Evolutionary conservation across 495 filamentous ascomycete genomes (phyloP).

Genomic region (Lentithecium fluviatile): DNA sequence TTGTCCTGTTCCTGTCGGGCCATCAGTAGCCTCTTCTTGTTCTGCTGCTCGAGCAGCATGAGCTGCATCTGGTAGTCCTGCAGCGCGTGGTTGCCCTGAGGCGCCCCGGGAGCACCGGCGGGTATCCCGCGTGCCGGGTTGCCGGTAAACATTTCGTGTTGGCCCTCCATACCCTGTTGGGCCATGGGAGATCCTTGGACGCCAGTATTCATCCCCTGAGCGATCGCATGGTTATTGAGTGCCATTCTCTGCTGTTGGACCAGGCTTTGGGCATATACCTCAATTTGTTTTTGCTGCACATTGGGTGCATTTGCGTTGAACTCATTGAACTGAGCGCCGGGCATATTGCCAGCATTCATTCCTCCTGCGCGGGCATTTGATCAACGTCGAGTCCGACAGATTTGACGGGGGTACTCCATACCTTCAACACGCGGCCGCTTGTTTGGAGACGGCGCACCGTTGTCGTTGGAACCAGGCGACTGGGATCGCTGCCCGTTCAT

Average conservation of each 20-base stretch:
- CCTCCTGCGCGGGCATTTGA: slow-evolving; percentile 70
- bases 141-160: slow-evolving; percentile 55
- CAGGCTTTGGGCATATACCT: slow-evolving; percentile 81
- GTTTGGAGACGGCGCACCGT: slow-evolving; percentile 78
- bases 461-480: slow-evolving; percentile 79
- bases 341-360: slow-evolving; percentile 70
- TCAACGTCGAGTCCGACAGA: slow-evolving; percentile 35
- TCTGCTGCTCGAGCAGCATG: slow-evolving; percentile 98
- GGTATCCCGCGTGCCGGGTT: slow-evolving; percentile 45
- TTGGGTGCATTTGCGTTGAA: slow-evolving; percentile 60
- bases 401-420: slow-evolving; percentile 64
- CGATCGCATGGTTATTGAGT: slow-evolving; percentile 53
- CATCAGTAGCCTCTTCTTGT: slow-evolving; percentile 96
- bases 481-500: slow-evolving; percentile 77
- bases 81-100: slow-evolving; percentile 82
- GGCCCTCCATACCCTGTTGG: slow-evolving; percentile 44
- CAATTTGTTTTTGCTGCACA: slow-evolving; percentile 75
- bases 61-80: slow-evolving; percentile 99
- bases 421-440: slow-evolving; percentile 83
- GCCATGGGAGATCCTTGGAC: slow-evolving; percentile 83
- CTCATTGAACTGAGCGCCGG: slow-evolving; percentile 67
- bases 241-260: slow-evolving; percentile 70
- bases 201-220: slow-evolving; percentile 63
- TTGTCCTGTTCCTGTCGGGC: slow-evolving; percentile 92
- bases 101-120: slow-evolving; percentile 50